Percentiles rank a stretch among this genome's conserved stretches.
Conservation (phyloP, 345 rosid genomes). For the Camelina sativa region DNA sequence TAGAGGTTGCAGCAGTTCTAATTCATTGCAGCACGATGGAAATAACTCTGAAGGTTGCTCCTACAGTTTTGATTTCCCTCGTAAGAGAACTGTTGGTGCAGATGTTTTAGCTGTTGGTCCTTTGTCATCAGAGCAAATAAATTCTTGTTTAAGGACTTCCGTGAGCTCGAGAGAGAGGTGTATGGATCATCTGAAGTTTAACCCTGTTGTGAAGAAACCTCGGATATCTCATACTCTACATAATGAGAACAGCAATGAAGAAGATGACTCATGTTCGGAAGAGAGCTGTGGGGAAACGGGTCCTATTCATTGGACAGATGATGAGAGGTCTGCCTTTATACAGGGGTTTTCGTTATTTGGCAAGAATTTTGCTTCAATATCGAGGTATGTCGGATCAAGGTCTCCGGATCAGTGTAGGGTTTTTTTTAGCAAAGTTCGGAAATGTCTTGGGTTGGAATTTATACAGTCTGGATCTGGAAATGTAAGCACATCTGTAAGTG, state of each 20-base stretch:
- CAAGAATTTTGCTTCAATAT: constrained; percentile 79
- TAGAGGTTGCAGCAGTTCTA: constrained; percentile 54
- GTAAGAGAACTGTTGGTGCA: constrained; percentile 78
- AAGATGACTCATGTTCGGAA: constrained; percentile 86
- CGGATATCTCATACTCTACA: constrained; percentile 63
- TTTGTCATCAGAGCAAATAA: constrained; percentile 81
- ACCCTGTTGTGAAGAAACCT: constrained; percentile 51
- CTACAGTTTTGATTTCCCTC: constrained; percentile 56
- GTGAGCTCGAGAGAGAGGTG: constrained; percentile 59
- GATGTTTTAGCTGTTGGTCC: constrained; percentile 89
- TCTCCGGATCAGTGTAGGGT: constrained; percentile 87
- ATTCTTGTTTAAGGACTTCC: constrained; percentile 78
- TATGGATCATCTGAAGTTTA: constrained; percentile 52
- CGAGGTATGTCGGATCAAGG: constrained; percentile 68
- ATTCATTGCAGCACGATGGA: constrained; percentile 47
- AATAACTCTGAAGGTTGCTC: constrained; percentile 57
- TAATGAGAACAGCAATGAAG: constrained; percentile 52
- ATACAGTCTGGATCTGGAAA: constrained; percentile 53
- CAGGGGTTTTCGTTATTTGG: constrained; percentile 78
- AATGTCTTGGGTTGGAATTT: constrained; percentile 85
- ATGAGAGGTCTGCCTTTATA: constrained; percentile 75
- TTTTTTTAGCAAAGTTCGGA: constrained; percentile 90
- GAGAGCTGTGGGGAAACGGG: constrained; percentile 83
- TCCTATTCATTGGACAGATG: constrained; percentile 88
- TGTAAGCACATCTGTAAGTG: constrained; percentile 51